Evolutionary conservation across 2,329 filamentous ascomycete species (phyloP).

Genomic region (Arthrobotrys entomopaga): DNA sequence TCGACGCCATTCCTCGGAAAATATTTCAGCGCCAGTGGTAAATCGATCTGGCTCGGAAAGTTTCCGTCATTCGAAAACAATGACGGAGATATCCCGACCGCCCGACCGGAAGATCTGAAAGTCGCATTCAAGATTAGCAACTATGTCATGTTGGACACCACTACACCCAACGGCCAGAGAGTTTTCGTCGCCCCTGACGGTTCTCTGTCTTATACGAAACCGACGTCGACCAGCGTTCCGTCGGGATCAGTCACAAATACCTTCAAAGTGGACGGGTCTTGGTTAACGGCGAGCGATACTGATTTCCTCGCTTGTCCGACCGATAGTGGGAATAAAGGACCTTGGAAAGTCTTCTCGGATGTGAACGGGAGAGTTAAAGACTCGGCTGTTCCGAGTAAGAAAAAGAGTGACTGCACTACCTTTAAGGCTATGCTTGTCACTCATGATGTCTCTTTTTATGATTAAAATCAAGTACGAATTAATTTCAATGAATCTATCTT

Average conservation of each 20-base stretch:
- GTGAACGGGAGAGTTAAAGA: background rate
- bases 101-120: slow-evolving; percentile 1
- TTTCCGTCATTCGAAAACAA: slow-evolving; percentile 14
- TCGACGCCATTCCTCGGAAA: background rate
- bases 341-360: slow-evolving; percentile 2
- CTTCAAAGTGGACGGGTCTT: slow-evolving; percentile 61
- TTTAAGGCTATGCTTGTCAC: background rate
- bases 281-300: background rate
- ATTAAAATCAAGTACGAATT: background rate
- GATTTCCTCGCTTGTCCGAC: background rate
- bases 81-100: background rate
- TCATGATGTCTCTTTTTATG: background rate
- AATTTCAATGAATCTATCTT: no score
- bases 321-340: background rate
- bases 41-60: slow-evolving; percentile 26
- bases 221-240: slow-evolving; percentile 68
- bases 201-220: slow-evolving; percentile 67
- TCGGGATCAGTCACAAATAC: slow-evolving; percentile 66
- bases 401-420: background rate
- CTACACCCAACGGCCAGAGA: slow-evolving; percentile 69
- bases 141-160: slow-evolving; percentile 6
- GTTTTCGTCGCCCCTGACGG: slow-evolving; percentile 70
- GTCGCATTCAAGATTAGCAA: slow-evolving; percentile 7
- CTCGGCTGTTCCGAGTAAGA: slow-evolving; percentile 2
- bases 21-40: slow-evolving; percentile 7